phyloP scores from a whole-genome alignment of 345 rosid genomes.

The Salix dunnii region DNA sequence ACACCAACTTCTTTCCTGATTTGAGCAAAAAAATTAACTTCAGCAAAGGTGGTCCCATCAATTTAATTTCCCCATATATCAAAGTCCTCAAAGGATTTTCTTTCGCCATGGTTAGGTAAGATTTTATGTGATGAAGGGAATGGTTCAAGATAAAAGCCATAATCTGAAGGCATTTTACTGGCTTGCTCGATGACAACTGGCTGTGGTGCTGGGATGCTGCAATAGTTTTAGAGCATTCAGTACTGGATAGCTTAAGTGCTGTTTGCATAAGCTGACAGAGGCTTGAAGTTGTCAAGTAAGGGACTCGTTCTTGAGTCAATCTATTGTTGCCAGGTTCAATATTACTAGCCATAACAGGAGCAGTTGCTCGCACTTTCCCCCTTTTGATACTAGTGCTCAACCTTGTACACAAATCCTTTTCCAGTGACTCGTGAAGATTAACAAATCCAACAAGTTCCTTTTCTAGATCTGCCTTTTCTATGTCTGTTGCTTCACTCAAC shows the following conservation, averaged over 20 bases:
- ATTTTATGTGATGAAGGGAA: conserved; percentile 50
- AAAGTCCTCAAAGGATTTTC: conserved; percentile 55
- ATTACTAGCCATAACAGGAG: conserved; percentile 26
- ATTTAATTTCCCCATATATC: conserved; percentile 57
- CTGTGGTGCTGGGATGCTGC: conserved; percentile 50
- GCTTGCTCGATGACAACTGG: conserved; percentile 42
- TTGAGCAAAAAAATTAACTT: conserved; percentile 54
- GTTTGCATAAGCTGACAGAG: conserved; percentile 52
- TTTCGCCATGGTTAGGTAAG: conserved; percentile 38
- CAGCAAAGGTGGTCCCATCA: conserved; percentile 59
- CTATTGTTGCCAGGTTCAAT: conserved; percentile 31
- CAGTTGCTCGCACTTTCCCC: conserved; percentile 33
- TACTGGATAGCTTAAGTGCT: conserved; percentile 27
- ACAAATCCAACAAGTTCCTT: conserved; percentile 56
- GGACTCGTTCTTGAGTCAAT: conserved; percentile 36
- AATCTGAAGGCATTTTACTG: conserved; percentile 35
- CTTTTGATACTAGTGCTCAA: conserved; percentile 45
- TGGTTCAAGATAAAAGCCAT: conserved; percentile 52
- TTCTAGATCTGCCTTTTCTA: conserved; percentile 45
- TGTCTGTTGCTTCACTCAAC: conserved; percentile 55
- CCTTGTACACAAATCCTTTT: conserved; percentile 40
- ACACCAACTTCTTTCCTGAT: conserved; percentile 27
- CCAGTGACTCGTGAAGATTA: conserved; percentile 46
- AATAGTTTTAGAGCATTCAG: conserved; percentile 24
- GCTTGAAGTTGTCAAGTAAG: conserved; percentile 70